Conservation (phyloP, 2,329 filamentous ascomycete species). For the Sphaerostilbella broomeana region DNA sequence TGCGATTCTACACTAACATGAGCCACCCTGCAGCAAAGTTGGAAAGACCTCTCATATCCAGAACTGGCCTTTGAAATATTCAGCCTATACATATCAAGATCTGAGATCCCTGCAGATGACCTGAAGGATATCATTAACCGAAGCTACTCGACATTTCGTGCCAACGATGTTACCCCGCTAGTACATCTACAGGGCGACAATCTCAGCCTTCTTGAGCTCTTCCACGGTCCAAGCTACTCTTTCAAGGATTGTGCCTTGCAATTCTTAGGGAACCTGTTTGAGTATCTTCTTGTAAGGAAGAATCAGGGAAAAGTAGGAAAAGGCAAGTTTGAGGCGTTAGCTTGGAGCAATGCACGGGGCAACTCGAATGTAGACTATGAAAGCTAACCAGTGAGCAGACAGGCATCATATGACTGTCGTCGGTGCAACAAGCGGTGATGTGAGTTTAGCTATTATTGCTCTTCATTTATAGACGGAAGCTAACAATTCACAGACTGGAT, state of each 20-base stretch:
- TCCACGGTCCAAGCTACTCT: constrained; percentile 91
- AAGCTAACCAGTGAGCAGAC: constrained; percentile 32
- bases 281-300: constrained; percentile 73
- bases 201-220: constrained; percentile 83
- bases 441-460: background rate
- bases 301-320: constrained; percentile 61
- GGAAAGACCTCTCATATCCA: constrained; percentile 72
- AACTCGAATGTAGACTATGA: background rate
- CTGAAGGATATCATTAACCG: constrained; percentile 76
- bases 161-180: constrained; percentile 62
- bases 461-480: background rate
- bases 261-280: constrained; percentile 89
- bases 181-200: constrained; percentile 66
- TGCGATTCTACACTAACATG: background rate
- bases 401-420: constrained; percentile 80
- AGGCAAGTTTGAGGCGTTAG: constrained; percentile 27
- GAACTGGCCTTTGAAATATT: constrained; percentile 81
- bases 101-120: constrained; percentile 75
- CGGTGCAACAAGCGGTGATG: constrained; percentile 75
- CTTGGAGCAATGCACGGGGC: background rate
- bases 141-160: constrained; percentile 84
- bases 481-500: constrained; percentile 54
- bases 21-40: constrained; percentile 35
- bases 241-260: constrained; percentile 90
- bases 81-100: constrained; percentile 75